These are phyloP conservation scores for Bipolaris bicolor DNA, from an alignment of 2,329 filamentous ascomycete species.

Conservation along the genomic window DNA sequence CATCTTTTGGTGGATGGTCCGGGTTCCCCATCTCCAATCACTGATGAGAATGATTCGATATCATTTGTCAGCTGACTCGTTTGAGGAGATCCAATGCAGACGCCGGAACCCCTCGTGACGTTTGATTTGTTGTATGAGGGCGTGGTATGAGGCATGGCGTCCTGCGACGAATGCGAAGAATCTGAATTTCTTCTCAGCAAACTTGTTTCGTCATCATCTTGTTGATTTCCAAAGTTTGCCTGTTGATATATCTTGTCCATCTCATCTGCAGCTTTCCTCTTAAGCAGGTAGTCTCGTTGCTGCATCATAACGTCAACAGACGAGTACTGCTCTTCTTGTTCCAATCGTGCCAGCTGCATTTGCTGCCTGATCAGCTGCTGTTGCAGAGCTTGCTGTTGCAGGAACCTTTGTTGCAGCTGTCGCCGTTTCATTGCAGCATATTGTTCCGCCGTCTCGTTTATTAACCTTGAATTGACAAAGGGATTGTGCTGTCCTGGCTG, in stretches of 20 bases:
- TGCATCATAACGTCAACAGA: too few species aligned
- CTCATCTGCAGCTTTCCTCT: background rate
- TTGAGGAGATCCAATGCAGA: too few species aligned
- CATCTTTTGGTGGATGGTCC: too few species aligned
- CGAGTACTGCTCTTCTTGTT: background rate
- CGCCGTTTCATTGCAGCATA: background rate
- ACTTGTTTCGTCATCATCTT: background rate
- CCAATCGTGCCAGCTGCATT: background rate
- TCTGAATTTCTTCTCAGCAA: background rate
- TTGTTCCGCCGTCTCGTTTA: background rate
- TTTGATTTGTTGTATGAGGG: too few species aligned
- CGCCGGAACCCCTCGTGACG: too few species aligned
- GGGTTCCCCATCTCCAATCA: too few species aligned
- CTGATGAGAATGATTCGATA: too few species aligned
- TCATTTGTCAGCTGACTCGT: too few species aligned
- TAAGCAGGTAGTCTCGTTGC: background rate
- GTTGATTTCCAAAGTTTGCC: background rate
- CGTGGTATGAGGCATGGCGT: too few species aligned
- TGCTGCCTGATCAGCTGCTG: background rate
- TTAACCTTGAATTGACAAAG: background rate
- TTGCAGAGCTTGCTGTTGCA: background rate
- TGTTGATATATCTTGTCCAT: background rate
- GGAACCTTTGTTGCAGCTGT: background rate
- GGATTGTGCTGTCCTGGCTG: background rate
- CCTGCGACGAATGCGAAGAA: background rate